Conservation (phyloP, 2,329 filamentous ascomycete species). For the Cryphonectria naterciae region DNA sequence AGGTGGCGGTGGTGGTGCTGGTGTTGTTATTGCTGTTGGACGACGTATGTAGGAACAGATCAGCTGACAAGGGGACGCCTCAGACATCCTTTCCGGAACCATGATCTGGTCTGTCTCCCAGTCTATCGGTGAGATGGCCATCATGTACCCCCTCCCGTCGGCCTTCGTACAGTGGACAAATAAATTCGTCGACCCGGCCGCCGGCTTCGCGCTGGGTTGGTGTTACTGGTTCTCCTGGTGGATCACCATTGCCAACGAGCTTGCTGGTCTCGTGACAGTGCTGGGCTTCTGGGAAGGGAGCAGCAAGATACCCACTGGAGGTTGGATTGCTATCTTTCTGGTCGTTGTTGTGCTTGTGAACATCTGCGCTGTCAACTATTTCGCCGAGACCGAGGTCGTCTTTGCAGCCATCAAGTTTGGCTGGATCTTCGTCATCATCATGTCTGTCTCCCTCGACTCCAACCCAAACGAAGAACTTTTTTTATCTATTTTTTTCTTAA, state of each 20-base stretch:
- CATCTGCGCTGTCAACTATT: slow-evolving; percentile 46
- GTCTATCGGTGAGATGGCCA: slow-evolving; percentile 51
- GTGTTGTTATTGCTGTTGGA: background rate
- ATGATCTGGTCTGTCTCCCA: slow-evolving; percentile 52
- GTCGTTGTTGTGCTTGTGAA: slow-evolving; percentile 45
- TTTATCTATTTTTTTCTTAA: no score
- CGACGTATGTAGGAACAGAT: background rate
- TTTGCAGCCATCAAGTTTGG: slow-evolving; percentile 50
- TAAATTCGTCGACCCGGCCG: slow-evolving; percentile 48
- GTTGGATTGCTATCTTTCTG: slow-evolving; percentile 50
- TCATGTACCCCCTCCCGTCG: slow-evolving; percentile 50
- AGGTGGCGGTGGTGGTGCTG: background rate
- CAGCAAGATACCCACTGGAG: slow-evolving; percentile 45
- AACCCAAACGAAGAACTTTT: background rate
- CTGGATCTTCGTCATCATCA: slow-evolving; percentile 53
- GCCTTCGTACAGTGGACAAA: slow-evolving; percentile 52
- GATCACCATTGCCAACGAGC: slow-evolving; percentile 50
- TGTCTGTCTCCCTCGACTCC: slow-evolving; percentile 29
- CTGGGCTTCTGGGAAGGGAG: slow-evolving; percentile 47
- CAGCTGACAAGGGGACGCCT: background rate
- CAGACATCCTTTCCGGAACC: slow-evolving; percentile 44
- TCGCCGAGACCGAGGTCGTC: slow-evolving; percentile 51
- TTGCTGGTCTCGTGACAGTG: slow-evolving; percentile 46
- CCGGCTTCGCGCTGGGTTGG: slow-evolving; percentile 51
- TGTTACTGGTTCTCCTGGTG: slow-evolving; percentile 50